phyloP scores from a whole-genome alignment of 192 early-diverging fungal genomes.

The Coemansia sp. region DNA sequence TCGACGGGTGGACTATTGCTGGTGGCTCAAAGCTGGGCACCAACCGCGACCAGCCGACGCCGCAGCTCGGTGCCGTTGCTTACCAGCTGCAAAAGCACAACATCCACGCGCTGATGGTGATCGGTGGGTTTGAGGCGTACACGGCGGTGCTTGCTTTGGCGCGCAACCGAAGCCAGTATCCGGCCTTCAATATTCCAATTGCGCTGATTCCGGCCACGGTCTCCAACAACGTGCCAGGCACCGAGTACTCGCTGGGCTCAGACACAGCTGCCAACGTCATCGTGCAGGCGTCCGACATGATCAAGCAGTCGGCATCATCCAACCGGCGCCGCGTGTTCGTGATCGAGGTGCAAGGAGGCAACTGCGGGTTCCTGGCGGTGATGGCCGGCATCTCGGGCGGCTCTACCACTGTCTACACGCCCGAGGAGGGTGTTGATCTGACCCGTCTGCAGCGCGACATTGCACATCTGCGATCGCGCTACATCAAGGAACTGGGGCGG shows the following conservation, averaged over 20 bases:
- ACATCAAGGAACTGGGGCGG: constrained; percentile 71
- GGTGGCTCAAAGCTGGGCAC: constrained; percentile 95
- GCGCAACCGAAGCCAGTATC: constrained; percentile 74
- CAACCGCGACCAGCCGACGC: constrained; percentile 86
- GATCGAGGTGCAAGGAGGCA: constrained; percentile 96
- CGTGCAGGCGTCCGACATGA: constrained; percentile 85
- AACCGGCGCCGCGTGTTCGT: constrained; percentile 92
- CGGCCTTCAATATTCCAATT: constrained; percentile 94
- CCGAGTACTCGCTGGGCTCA: constrained; percentile 91
- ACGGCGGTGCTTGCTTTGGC: constrained; percentile 74
- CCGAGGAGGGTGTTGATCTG: constrained; percentile 86
- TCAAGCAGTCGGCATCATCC: constrained; percentile 91
- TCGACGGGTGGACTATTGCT: constrained; percentile 87
- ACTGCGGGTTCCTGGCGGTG: constrained; percentile 90
- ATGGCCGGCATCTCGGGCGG: constrained; percentile 82
- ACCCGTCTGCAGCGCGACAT: constrained; percentile 83
- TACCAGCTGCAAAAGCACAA: constrained; percentile 89
- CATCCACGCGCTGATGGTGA: constrained; percentile 88
- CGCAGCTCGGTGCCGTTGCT: constrained; percentile 86
- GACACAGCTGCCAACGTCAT: constrained; percentile 96
- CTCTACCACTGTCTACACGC: constrained; percentile 91
- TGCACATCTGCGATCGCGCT: constrained; percentile 74
- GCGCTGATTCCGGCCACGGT: constrained; percentile 92
- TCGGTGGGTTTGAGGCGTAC: constrained; percentile 97
- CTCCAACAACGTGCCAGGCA: constrained; percentile 97